These are phyloP conservation scores for Penicillium ucsense DNA, from an alignment of 495 filamentous ascomycete species.

Conservation along the genomic window DNA sequence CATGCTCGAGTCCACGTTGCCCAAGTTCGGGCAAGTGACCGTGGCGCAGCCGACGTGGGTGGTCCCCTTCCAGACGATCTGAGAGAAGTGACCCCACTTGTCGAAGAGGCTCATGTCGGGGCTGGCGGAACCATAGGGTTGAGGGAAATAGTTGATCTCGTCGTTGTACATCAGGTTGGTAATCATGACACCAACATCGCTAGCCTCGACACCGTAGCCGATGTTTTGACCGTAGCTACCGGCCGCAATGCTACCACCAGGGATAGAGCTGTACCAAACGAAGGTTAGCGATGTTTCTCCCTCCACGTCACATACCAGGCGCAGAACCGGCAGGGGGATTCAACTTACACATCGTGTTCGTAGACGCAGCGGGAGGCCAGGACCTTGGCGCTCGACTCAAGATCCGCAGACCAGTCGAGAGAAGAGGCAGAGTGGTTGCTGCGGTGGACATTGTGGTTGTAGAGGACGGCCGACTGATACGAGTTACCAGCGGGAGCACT, in stretches of 20 bases:
- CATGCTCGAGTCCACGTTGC: conserved; percentile 37
- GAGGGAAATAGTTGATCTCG: conserved; percentile 47
- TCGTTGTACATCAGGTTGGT: conserved; percentile 78
- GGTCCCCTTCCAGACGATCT: conserved; percentile 76
- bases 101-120: conserved; percentile 54
- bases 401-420: conserved; percentile 51
- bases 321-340: not conserved
- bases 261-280: conserved; percentile 26
- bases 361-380: conserved; percentile 56
- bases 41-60: conserved; percentile 65
- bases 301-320: too few relatives aligned
- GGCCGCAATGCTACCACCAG: conserved; percentile 48
- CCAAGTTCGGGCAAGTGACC: conserved; percentile 41
- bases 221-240: conserved; percentile 84
- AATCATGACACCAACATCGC: conserved; percentile 52
- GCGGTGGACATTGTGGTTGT: conserved; percentile 81
- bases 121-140: conserved; percentile 33
- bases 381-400: conserved; percentile 50
- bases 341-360: conserved; percentile 64
- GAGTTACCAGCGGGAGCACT: conserved; percentile 10
- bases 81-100: conserved; percentile 77
- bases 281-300: too few relatives aligned
- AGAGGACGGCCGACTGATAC: conserved; percentile 43
- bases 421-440: conserved; percentile 64
- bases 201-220: conserved; percentile 35